Evolutionary conservation across 2,329 filamentous ascomycete species (phyloP), one percentile per base, ranked within the genome.

Genomic region (Hymenoscyphus fructigenus): DNA sequence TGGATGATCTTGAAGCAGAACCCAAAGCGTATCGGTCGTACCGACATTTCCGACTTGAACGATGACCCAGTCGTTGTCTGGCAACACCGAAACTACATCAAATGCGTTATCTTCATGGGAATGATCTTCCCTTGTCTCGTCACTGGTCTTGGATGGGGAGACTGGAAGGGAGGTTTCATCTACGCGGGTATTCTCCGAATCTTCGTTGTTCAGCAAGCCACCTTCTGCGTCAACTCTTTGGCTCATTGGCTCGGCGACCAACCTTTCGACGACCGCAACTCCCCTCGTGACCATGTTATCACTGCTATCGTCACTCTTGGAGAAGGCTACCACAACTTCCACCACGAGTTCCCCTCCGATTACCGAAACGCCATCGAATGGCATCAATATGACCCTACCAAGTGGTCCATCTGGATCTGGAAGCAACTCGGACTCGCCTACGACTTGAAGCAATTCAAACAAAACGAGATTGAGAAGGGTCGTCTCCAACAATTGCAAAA

Each of bases 1-100:
- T 96, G 92, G 92, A 95, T 96, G 91, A 80, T 96, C 75, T 88
- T 96, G 85, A 94, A 94, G 84, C 92, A 96, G 82, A 94, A 96
- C 82, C 91, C 91, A 70, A 94, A 94, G 85, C 85, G 90, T 68
- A 91, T 92, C 74, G 92, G 92, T 74, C 91, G 92, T 68, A 93
- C 91, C 78, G 92, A 96, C 73, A 95, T 96, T 75, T 89, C 90
- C 73, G 92, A 96, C 75, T 82, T 96, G 71, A 95, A 95, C 81
- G 91, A 94, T 77, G 91, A 95, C 75, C 83, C 89, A 59, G 86
- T 96, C 66, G 92, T 96, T 55, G 85, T 93, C 72, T 95, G 89
- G 89, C 92, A 96, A 80, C 92, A 96, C 83, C 88, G 87, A 76
- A 85, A 96, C 83, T 96, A 92, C 81, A 83, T 95, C 78, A 92